Conservation (phyloP, 1,139 yeast species). For the Sugiyamaella sp. region DNA sequence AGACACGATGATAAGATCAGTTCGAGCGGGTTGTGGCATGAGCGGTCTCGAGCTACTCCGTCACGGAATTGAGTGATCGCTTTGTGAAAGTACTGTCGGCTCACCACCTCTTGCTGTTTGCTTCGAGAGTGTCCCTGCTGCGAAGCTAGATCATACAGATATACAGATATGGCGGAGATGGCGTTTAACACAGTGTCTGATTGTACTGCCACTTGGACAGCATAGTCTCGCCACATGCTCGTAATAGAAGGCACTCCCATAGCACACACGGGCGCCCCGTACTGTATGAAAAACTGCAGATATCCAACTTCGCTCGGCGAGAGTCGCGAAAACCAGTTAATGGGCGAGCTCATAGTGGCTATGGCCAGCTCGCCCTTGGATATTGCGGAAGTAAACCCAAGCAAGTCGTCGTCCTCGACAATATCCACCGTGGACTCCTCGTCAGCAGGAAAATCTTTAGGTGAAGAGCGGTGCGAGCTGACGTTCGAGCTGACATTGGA, state of each 20-base stretch:
- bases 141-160: neutral
- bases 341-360: neutral
- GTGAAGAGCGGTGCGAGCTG: too few species aligned
- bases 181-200: conserved; percentile 18
- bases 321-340: conserved; percentile 12
- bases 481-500: too few species aligned
- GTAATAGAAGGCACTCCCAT: conserved; percentile 16
- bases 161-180: conserved; percentile 16
- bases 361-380: neutral
- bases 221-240: conserved; percentile 12
- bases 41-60: conserved; percentile 13
- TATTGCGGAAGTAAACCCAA: neutral
- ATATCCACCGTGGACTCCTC: neutral
- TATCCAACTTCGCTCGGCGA: conserved; percentile 1
- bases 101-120: neutral
- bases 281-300: conserved; percentile 17
- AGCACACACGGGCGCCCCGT: conserved; percentile 18
- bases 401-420: neutral
- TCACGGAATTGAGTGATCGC: conserved; percentile 12
- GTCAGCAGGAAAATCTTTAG: too few species aligned
- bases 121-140: neutral
- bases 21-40: conserved; percentile 17
- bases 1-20: conserved; percentile 19
- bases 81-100: conserved; percentile 14
- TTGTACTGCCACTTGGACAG: conserved; percentile 13